Conservation (phyloP, 192 early-diverging fungal species). For the Entrophospora sp. region DNA sequence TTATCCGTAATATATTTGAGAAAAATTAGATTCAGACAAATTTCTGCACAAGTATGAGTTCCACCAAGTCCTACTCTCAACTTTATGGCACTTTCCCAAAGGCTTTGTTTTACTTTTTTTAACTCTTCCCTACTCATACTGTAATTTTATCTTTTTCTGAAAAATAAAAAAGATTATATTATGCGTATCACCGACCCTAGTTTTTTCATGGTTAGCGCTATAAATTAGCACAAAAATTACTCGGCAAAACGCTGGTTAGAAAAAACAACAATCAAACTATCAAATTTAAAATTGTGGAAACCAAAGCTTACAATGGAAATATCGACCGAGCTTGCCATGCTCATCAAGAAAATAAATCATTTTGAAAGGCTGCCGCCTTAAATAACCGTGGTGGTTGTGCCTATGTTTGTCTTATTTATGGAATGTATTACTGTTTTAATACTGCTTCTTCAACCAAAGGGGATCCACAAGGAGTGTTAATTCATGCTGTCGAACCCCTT, state of each 20-base stretch:
- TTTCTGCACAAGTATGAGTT: too few species aligned
- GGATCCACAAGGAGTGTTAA: neutral
- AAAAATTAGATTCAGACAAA: too few species aligned
- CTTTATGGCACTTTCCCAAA: too few species aligned
- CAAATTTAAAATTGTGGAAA: neutral
- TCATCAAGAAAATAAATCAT: neutral
- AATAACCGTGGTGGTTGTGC: slow-evolving; percentile 1
- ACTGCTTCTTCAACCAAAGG: neutral
- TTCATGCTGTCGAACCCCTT: slow-evolving; percentile 1
- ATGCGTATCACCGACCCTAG: neutral
- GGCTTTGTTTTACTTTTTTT: too few species aligned
- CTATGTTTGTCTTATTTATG: neutral
- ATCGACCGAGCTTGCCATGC: slow-evolving; percentile 7
- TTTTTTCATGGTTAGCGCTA: neutral
- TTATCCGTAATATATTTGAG: too few species aligned
- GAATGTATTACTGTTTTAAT: slow-evolving; percentile 1
- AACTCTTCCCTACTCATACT: too few species aligned
- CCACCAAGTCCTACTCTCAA: too few species aligned
- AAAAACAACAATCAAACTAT: neutral
- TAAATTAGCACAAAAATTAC: slow-evolving; percentile 4
- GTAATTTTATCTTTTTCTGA: too few species aligned
- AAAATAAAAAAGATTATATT: too few species aligned
- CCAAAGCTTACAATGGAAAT: neutral
- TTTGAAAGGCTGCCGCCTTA: neutral
- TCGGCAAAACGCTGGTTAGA: slow-evolving; percentile 1